Evolutionary conservation across 2,329 filamentous ascomycete species (phyloP), one percentile per base, ranked within the genome.

Genomic region (Cercospora zeae-maydis): DNA sequence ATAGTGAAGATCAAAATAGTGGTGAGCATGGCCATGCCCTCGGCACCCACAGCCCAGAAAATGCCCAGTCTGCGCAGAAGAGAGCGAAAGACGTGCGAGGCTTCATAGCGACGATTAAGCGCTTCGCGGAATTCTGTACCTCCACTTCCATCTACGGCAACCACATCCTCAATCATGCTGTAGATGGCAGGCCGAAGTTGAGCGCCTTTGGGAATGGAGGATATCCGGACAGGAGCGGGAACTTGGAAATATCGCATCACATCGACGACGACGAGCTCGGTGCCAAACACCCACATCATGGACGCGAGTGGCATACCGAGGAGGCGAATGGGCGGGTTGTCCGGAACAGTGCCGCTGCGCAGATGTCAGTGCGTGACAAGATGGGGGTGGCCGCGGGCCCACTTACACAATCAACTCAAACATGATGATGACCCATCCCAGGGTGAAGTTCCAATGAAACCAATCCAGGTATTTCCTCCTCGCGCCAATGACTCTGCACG

Each of bases 381-480:
- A 47, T 21, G 19, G 45, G 11, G 45, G 11, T 24, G 27, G 13
- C 8, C 16, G 4, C 6, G 13, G 14, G 19, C 55, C 10, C 3
- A 74, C 76, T 57, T 75, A 80, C 77, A 82, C 78, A 66, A 85
- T 83, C 21, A 84, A 76, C 67, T 84, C 82, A 54, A 84, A 77
- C 81, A 84, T 84, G 69, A 85, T 78, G 61, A 83, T 79, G 53
- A 84, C 76, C 82, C 83, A 84, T 11, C 79, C 82, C 2, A 83
- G 69, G 2, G 79, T 80, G 51, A 84, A 79, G 66, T 83, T 84
- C 83, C 82, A 84, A 62, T 85, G 83, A 70, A 85, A 84, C 77
- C 79, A 84, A 63, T 85, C 83, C 14, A 85, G 75, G 71, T 82
- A 75, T 66, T 52, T 63, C 53, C 81, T 72, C 54, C 76, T 69